Evolutionary conservation across 2,329 filamentous ascomycete species (phyloP).

Genomic region (Verticillium isaacii): DNA sequence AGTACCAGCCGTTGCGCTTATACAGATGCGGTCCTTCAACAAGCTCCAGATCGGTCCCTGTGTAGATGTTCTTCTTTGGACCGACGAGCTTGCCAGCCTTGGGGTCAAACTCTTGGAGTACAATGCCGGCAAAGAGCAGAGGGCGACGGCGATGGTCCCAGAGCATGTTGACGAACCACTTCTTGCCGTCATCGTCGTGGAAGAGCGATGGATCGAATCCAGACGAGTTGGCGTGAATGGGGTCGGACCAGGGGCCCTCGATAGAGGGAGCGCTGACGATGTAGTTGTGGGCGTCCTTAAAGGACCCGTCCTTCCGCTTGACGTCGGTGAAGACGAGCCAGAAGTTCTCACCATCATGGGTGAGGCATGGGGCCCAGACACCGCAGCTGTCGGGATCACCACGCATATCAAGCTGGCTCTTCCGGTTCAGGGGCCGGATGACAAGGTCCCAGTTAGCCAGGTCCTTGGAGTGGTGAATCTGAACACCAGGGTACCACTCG

Average conservation of each 20-base stretch:
- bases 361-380: slow-evolving; percentile 62
- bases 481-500: slow-evolving; percentile 51
- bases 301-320: slow-evolving; percentile 62
- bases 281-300: slow-evolving; percentile 62
- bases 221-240: slow-evolving; percentile 53
- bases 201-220: slow-evolving; percentile 60
- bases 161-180: slow-evolving; percentile 55
- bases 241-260: slow-evolving; percentile 58
- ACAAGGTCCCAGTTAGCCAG: slow-evolving; percentile 48
- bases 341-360: slow-evolving; percentile 55
- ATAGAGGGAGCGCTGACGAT: slow-evolving; percentile 50
- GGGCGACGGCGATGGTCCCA: slow-evolving; percentile 48
- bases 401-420: slow-evolving; percentile 50
- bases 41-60: slow-evolving; percentile 48
- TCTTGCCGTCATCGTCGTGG: slow-evolving; percentile 50
- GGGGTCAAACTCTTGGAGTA: slow-evolving; percentile 53
- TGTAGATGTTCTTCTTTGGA: slow-evolving; percentile 49
- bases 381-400: slow-evolving; percentile 57
- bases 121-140: slow-evolving; percentile 49
- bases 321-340: slow-evolving; percentile 64
- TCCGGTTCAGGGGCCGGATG: slow-evolving; percentile 41
- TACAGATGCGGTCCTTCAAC: slow-evolving; percentile 57
- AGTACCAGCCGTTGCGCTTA: slow-evolving; percentile 54
- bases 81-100: slow-evolving; percentile 45
- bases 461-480: slow-evolving; percentile 49